Evolutionary conservation across 176 grass and related monocot species (phyloP).

Genomic region (Ensete ventricosum): DNA sequence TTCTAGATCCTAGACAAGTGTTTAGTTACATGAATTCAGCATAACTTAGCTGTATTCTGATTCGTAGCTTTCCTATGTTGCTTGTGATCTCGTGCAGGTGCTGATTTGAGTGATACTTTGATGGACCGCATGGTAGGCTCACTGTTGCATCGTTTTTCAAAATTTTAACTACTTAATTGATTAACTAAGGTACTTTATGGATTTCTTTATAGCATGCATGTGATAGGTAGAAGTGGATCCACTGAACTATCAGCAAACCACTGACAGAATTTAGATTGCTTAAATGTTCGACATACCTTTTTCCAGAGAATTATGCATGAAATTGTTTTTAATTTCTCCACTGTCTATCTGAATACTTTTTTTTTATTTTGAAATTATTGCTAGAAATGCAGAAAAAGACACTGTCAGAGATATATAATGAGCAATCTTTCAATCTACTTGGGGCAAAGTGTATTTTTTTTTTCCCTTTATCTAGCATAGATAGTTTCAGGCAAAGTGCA

Average conservation of each 20-base stretch:
- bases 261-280: background rate
- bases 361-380: background rate
- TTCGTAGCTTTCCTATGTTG: constrained; percentile 6
- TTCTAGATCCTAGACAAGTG: background rate
- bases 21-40: background rate
- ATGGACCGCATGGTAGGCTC: constrained; percentile 94
- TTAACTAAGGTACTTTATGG: background rate
- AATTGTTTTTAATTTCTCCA: background rate
- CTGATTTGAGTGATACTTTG: constrained; percentile 84
- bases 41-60: background rate
- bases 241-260: background rate
- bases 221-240: background rate
- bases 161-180: background rate
- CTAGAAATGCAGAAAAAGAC: background rate
- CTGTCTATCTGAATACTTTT: background rate
- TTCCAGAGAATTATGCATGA: background rate
- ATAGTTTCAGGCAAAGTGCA: background rate
- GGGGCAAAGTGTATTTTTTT: background rate
- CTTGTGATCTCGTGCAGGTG: constrained; percentile 47
- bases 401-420: background rate
- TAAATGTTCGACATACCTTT: background rate
- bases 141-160: background rate
- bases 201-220: background rate
- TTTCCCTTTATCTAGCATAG: background rate
- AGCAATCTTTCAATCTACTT: background rate